A percentile compares a stretch with the other conserved stretches of the same genome.
Evolutionary conservation across 768 basidiomycete species (phyloP).

Genomic region (Suillus cothurnatus): DNA sequence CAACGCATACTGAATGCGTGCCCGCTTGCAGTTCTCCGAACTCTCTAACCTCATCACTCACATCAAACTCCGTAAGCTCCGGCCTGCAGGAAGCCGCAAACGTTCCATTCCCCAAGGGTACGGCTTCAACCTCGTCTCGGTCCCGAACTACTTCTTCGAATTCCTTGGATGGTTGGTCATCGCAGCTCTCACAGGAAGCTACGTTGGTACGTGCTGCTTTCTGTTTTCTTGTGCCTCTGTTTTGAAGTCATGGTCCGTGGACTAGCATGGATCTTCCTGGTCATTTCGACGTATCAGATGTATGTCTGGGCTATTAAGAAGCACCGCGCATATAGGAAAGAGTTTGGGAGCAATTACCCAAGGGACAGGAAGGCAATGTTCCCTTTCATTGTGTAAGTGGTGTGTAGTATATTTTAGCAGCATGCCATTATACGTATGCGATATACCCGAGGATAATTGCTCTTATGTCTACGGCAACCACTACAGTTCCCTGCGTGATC

Average conservation of each 20-base stretch:
- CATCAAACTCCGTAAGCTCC: conserved; percentile 77
- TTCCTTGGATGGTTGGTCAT: conserved; percentile 72
- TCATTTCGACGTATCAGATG: conserved; percentile 70
- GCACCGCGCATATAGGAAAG: conserved; percentile 86
- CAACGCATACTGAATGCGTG: conserved; percentile 6
- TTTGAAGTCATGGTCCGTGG: conserved; percentile 2
- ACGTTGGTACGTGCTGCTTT: conserved; percentile 56
- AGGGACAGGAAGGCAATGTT: conserved; percentile 74
- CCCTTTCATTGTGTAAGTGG: conserved; percentile 51
- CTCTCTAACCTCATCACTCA: conserved; percentile 86
- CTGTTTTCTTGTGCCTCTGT: neutral
- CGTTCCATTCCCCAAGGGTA: conserved; percentile 93
- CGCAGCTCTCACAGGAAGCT: conserved; percentile 75
- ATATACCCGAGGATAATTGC: neutral
- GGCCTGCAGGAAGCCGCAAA: conserved; percentile 74
- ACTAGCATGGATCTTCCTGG: conserved; percentile 67
- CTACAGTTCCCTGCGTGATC: neutral
- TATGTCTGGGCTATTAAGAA: conserved; percentile 88
- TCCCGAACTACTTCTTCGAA: conserved; percentile 97
- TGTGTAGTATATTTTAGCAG: neutral
- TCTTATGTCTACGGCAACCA: neutral
- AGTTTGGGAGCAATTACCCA: conserved; percentile 89
- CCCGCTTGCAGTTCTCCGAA: conserved; percentile 67
- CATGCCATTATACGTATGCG: neutral
- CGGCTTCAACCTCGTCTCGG: conserved; percentile 84